Base-by-base conservation (phyloP, 192 early-diverging fungal genomes). In the Podila epigama region DNA sequence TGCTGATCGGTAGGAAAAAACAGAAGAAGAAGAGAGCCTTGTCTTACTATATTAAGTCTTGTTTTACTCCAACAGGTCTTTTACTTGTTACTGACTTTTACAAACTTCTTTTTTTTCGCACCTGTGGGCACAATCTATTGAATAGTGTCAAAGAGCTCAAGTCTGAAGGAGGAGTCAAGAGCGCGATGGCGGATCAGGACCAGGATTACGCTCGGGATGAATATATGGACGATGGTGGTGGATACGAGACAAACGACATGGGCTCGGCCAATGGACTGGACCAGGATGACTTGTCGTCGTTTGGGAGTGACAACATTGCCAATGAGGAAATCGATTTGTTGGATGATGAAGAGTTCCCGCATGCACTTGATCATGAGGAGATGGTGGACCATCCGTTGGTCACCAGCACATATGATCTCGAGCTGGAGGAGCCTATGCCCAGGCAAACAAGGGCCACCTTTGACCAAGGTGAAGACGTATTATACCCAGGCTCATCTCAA, bases 1-100 rank as follows among this genome's bases (percentile, higher is more conserved):
- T 72, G 95, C 98, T 15, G 97, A 98, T 70, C 87, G 96, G 87
- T 85, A 85, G 39, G 51, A n/a, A n/a, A n/a, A n/a, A n/a, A n/a
- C n/a, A n/a, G n/a, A n/a, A n/a, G n/a, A n/a, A n/a, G n/a, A n/a
- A n/a, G n/a, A n/a, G n/a, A n/a, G n/a, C n/a, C n/a, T n/a, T n/a
- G n/a, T n/a, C n/a, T n/a, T n/a, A n/a, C n/a, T n/a, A n/a, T n/a
- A n/a, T n/a, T n/a, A n/a, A n/a, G n/a, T n/a, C n/a, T n/a, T n/a
- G n/a, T n/a, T n/a, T n/a, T n/a, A n/a, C n/a, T n/a, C n/a, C n/a
- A n/a, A n/a, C n/a, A n/a, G n/a, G n/a, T n/a, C n/a, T n/a, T n/a
- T n/a, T n/a, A n/a, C n/a, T n/a, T n/a, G n/a, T n/a, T n/a, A n/a
- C n/a, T n/a, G n/a, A n/a, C n/a, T n/a, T n/a, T n/a, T n/a, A n/a